Conservation (phyloP, 2,329 filamentous ascomycete species). For the Alternaria atra region DNA sequence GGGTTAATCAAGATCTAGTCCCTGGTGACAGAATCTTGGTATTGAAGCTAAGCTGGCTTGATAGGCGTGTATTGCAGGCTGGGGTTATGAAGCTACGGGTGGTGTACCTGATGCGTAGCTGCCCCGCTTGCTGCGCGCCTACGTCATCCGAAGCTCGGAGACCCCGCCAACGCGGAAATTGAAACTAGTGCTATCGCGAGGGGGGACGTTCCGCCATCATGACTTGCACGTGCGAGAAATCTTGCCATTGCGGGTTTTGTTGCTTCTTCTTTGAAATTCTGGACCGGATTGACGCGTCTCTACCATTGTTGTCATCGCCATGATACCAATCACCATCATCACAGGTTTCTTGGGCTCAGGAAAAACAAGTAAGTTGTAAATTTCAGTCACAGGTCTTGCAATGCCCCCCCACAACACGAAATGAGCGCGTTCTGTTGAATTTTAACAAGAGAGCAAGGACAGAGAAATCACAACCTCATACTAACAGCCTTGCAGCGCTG, state of each 20-base stretch:
- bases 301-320: slow-evolving; percentile 13
- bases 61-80: slow-evolving; percentile 1
- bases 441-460: neutral
- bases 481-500: slow-evolving; percentile 60
- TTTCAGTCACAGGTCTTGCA: neutral
- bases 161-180: slow-evolving; percentile 9
- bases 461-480: neutral
- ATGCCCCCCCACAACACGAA: neutral
- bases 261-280: neutral
- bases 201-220: slow-evolving; percentile 2
- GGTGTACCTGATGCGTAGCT: slow-evolving; percentile 19
- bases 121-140: slow-evolving; percentile 10
- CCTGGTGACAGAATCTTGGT: slow-evolving; percentile 8
- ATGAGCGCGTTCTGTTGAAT: neutral
- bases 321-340: slow-evolving; percentile 89
- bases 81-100: slow-evolving; percentile 8
- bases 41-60: neutral
- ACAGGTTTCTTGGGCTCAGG: slow-evolving; percentile 96
- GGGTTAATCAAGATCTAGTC: slow-evolving; percentile 17
- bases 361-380: slow-evolving; percentile 72
- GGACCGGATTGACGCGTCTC: neutral
- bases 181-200: slow-evolving; percentile 9
- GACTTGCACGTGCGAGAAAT: slow-evolving; percentile 9
- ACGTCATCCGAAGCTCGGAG: slow-evolving; percentile 17
- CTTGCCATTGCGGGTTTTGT: neutral